Conservation (phyloP, 345 rosid genomes). For the Aquilaria malaccensis region DNA sequence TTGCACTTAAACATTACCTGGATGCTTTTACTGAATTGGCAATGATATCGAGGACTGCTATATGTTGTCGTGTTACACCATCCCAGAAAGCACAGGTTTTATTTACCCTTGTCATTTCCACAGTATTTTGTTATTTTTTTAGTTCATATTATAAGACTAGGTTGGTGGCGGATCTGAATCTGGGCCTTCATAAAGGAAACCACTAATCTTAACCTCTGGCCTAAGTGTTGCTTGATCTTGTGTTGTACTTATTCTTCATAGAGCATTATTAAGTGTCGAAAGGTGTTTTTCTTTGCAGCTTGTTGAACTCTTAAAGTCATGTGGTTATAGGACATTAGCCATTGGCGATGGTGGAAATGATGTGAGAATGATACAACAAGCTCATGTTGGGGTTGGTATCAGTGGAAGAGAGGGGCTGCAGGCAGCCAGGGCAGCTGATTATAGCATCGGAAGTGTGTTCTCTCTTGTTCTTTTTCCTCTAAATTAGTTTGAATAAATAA, state of each 20-base stretch:
- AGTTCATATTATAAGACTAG: too few relatives aligned
- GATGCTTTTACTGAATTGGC: slow-evolving; percentile 92
- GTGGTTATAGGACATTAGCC: slow-evolving; percentile 93
- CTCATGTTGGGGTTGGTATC: slow-evolving; percentile 96
- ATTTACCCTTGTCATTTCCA: too few relatives aligned
- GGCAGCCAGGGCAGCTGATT: slow-evolving; percentile 99
- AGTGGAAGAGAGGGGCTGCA: slow-evolving; percentile 99
- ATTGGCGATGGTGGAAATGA: slow-evolving; percentile 99
- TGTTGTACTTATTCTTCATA: too few relatives aligned
- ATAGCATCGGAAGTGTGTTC: slow-evolving; percentile 89
- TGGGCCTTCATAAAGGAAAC: too few relatives aligned
- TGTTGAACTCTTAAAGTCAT: slow-evolving; percentile 81
- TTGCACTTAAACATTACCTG: slow-evolving; percentile 69
- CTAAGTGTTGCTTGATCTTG: too few relatives aligned
- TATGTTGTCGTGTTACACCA: slow-evolving; percentile 97
- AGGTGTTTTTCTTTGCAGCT: slow-evolving; percentile 42
- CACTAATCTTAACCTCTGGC: too few relatives aligned
- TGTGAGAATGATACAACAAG: slow-evolving; percentile 99
- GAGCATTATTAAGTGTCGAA: neutral
- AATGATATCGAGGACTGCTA: slow-evolving; percentile 91
- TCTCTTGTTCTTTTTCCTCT: too few relatives aligned
- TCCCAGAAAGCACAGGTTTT: slow-evolving; percentile 97
- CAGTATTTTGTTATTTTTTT: too few relatives aligned
- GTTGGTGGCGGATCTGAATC: too few relatives aligned
- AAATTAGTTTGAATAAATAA: too few relatives aligned